Conservation (phyloP, 208 protist species). For the Wallacemonas sp. region DNA sequence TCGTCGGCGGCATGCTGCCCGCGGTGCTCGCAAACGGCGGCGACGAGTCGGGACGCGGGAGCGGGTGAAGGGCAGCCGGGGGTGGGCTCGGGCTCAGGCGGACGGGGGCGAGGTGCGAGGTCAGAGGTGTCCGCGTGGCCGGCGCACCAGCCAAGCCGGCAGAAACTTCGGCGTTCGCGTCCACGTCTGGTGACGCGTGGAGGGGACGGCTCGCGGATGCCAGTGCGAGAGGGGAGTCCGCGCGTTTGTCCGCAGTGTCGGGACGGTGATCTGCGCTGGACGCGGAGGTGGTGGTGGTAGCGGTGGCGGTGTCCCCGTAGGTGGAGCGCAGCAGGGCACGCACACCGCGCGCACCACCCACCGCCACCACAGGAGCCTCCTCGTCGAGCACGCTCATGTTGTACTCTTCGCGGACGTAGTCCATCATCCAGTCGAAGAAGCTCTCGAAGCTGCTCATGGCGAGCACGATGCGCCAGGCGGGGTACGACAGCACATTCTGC, state of each 20-base stretch:
- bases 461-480: constrained; percentile 75
- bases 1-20: background rate
- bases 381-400: constrained; percentile 32
- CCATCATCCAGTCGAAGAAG: constrained; percentile 83
- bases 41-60: constrained; percentile 11
- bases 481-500: constrained; percentile 72
- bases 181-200: too few relatives aligned
- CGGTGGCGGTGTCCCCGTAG: constrained; percentile 25
- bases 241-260: too few relatives aligned
- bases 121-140: background rate
- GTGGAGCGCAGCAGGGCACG: constrained; percentile 67
- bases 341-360: constrained; percentile 64
- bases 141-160: background rate
- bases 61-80: constrained; percentile 1
- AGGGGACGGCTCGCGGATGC: too few relatives aligned
- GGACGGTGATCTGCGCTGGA: too few relatives aligned
- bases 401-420: constrained; percentile 87
- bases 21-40: background rate
- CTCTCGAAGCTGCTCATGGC: constrained; percentile 80
- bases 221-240: too few relatives aligned
- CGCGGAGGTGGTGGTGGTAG: too few relatives aligned
- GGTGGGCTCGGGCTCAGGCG: constrained; percentile 10
- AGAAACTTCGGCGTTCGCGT: background rate
- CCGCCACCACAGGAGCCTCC: constrained; percentile 34
- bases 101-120: background rate